Evolutionary conservation across 2,329 filamentous ascomycete species (phyloP), one percentile per base, ranked within the genome.

Genomic region (Colletotrichum godetiae): DNA sequence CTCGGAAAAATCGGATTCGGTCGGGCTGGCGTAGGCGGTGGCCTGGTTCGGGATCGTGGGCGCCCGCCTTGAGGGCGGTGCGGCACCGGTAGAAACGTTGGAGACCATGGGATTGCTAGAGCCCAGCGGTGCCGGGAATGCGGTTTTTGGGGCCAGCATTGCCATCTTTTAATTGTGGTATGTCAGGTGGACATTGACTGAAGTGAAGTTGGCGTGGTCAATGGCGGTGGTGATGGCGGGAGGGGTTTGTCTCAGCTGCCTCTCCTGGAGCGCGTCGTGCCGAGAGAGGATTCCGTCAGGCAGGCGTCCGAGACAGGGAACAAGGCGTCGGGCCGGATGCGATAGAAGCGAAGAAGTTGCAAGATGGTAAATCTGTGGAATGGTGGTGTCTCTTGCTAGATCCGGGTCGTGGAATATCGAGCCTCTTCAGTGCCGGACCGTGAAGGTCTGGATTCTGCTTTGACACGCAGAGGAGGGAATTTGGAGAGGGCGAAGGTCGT

Each of bases 1-100:
- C 76, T 97, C 95, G 29, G 94, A 97, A 83, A 98, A 98, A 77
- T 98, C 95, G 33, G 95, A 97, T 80, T 97, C 94, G 76, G 95
- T 98, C 57, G 95, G 95, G 80, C 94, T 97, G 55, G 91, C 90
- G 80, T 93, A 96, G 56, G 84, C 84, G 73, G 92, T 89, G 72
- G 87, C 85, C 22, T 86, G 78, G 31, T 84, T 82, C 59, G 86
- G 84, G 76, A 89, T 83, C 46, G 86, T 81, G 22, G 88, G 87
- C 19, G 84, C 82, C 78, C 90, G 86, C 78, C 88, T 87, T 52
- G 88, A 82, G 33, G 89, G 86, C 7, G 86, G 79, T 78, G 90
- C 86, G 72, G 85, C 82, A 58, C 88, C 81, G 64, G 88, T 85
- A n/a, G 86, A 81, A 15, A 86, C 80, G 74, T 81, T 84, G n/a